These are phyloP conservation scores for Lecanosticta acicola DNA, from an alignment of 2,329 filamentous ascomycete genomes.

Conservation along the genomic window DNA sequence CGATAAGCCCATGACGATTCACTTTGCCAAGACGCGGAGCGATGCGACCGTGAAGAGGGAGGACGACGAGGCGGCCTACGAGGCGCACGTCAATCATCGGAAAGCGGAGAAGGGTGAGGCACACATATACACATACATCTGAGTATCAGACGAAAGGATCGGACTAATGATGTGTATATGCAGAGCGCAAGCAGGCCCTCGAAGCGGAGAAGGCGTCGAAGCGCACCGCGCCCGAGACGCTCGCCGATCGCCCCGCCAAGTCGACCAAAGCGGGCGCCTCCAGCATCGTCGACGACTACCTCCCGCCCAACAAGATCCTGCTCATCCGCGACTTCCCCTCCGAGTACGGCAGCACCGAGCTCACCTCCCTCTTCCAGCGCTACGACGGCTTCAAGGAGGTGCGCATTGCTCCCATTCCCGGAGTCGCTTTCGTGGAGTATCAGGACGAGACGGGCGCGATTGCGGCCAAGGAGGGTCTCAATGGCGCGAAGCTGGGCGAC, in stretches of 20 bases:
- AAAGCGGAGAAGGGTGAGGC: conserved; percentile 79
- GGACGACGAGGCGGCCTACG: conserved; percentile 73
- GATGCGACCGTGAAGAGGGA: conserved; percentile 77
- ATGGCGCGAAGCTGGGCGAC: conserved; percentile 72
- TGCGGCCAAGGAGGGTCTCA: conserved; percentile 86
- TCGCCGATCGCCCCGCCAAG: conserved; percentile 58
- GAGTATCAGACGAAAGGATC: too few relatives aligned
- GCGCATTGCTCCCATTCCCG: conserved; percentile 76
- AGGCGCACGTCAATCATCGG: conserved; percentile 76
- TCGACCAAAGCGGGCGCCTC: conserved; percentile 65
- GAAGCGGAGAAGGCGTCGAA: conserved; percentile 55
- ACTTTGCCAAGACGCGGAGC: conserved; percentile 74
- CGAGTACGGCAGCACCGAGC: conserved; percentile 72
- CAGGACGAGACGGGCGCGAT: conserved; percentile 85
- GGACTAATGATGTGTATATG: too few relatives aligned
- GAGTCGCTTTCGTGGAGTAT: conserved; percentile 96
- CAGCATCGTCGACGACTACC: conserved; percentile 78
- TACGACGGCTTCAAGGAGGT: conserved; percentile 96
- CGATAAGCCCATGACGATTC: conserved; percentile 80
- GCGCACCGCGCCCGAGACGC: conserved; percentile 52
- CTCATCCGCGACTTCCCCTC: conserved; percentile 91
- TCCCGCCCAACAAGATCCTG: conserved; percentile 94
- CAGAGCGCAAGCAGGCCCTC: conserved; percentile 72
- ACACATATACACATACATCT: conserved; percentile 1
- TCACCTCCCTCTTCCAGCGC: conserved; percentile 74